Base-by-base conservation (phyloP, 139 green algal species). In the Micractinium sp. region DNA sequence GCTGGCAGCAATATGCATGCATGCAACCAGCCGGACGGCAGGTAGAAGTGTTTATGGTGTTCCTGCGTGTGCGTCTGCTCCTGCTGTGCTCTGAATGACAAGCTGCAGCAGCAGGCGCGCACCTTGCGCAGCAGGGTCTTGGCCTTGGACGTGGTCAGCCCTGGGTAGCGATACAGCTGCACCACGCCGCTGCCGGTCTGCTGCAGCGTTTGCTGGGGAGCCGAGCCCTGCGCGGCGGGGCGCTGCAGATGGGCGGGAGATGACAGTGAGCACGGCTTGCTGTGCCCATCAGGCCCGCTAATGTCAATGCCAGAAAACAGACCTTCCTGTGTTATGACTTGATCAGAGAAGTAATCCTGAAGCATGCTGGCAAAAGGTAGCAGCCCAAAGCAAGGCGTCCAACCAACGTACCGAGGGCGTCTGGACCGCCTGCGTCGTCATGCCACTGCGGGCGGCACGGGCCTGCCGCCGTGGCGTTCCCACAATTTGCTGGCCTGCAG, bases 141-240 rank as follows among this genome's bases (percentile, higher is more conserved):
- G 75, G 93, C 56, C 77, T 89, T 89, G 81, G 96, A 96, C 0
- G 88, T 66, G 31, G 94, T 93, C 36, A 98, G 71, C 75, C 94
- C 96, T 7, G 97, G 97, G 76, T 93, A 96, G 39, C 96, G 93
- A 91, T 97, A 98, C 47, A 98, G 91, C 94, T 98, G 97, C 35
- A 97, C 86, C 35, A 99, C 96, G 33, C 76, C 81, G 23, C 38
- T 35, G 23, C n/a, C 66, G 7, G 80, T 80, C 63, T 73, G 41
- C 61, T 86, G 77, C 77, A 90, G 86, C 86, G 85, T 90, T 63
- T 86, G 61, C 60, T 80, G 77, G 14, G 85, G 71, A 1, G 69
- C 67, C 16, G 63, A 31, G 20, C 38, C 38, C 20, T 66, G n/a
- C 23, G 85, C 71, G 2, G 71, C 29, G 38, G 71, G 74, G 41